Evolutionary conservation across 148 eudicot species (phyloP), one percentile per base, ranked within the genome.

Genomic region (Mesembryanthemum crystallinum): DNA sequence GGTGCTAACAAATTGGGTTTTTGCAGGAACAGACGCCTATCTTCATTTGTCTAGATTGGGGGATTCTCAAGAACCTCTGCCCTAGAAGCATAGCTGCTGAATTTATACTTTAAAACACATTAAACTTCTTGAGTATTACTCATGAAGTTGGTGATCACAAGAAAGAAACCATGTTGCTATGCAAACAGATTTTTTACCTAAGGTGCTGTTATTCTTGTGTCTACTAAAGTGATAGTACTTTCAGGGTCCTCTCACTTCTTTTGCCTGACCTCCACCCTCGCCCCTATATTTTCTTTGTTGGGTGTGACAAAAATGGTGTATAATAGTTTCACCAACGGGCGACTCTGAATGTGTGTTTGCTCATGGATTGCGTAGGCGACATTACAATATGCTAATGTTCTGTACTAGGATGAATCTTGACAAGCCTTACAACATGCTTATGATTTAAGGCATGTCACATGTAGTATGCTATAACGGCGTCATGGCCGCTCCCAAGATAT

Each of bases 51-150:
- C 94, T 64, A 92, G 99, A 28, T 82, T 92, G 88, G 98, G 94
- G 62, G 99, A 88, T 85, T 95, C 97, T 27, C 97, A 92, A 84
- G 99, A 95, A 87, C 94, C 99, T 24, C 86, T 95, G 69, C 91
- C 97, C 7, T 90, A 78, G 83, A 55, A 17, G 14, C 65, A 39
- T 35, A 21, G 77, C 73, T 33, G 28, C 18, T 35, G 21, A 69
- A n/a, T 37, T 33, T 43, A 17, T 47, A 47, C 55, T 52, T n/a
- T 18, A 43, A 37, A 20, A n/a, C 73, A 47, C 49, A 61, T 77
- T 29, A 23, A 37, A 73, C 28, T 65, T 62, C 32, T 37, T 35
- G 24, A 54, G 47, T 9, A 33, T 13, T 51, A 24, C 60, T 59
- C 62, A 23, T 0, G 29, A 30, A 73, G 29, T 30, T 29, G 23